A percentile compares a stretch with the other conserved stretches of the same genome.
Conservation (phyloP, 805 yeast species). For the Candida saitoana region DNA sequence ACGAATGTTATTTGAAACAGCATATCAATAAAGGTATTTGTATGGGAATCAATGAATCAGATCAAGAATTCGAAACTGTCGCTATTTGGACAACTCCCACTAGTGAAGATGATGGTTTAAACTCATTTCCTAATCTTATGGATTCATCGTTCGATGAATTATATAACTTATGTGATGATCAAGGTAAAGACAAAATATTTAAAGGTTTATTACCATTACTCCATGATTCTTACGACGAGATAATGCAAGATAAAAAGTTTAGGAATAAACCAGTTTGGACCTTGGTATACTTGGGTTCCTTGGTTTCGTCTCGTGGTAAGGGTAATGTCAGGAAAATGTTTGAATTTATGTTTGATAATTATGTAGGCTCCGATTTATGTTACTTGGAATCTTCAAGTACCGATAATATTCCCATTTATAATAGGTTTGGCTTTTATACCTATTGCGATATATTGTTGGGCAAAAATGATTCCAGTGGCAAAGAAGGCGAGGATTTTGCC, state of each 20-base stretch:
- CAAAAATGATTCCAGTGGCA: slow-evolving; percentile 17
- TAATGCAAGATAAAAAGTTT: slow-evolving; percentile 39
- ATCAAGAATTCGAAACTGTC: slow-evolving; percentile 46
- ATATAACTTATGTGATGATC: slow-evolving; percentile 46
- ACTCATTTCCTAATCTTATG: slow-evolving; percentile 44
- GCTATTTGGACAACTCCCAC: slow-evolving; percentile 52
- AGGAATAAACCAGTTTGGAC: slow-evolving; percentile 34
- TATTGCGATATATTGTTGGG: slow-evolving; percentile 49
- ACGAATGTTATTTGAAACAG: slow-evolving; percentile 48
- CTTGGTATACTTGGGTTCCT: slow-evolving; percentile 45
- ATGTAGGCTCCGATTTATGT: slow-evolving; percentile 37
- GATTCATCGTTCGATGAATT: slow-evolving; percentile 50
- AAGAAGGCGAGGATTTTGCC: slow-evolving; percentile 39
- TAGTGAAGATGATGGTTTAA: slow-evolving; percentile 37
- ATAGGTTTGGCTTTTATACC: slow-evolving; percentile 46
- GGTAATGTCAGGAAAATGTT: slow-evolving; percentile 51
- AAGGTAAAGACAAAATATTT: slow-evolving; percentile 48
- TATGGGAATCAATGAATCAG: slow-evolving; percentile 46
- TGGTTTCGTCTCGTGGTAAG: slow-evolving; percentile 47
- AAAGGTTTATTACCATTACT: slow-evolving; percentile 48
- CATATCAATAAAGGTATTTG: slow-evolving; percentile 49
- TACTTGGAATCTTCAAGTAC: slow-evolving; percentile 50
- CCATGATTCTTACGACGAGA: slow-evolving; percentile 45
- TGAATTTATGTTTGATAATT: slow-evolving; percentile 44
- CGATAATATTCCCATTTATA: slow-evolving; percentile 49